Evolutionary conservation across 306 rosid genomes (phyloP), one percentile per base, ranked within the genome.

Genomic region (Phaseolus lunatus): DNA sequence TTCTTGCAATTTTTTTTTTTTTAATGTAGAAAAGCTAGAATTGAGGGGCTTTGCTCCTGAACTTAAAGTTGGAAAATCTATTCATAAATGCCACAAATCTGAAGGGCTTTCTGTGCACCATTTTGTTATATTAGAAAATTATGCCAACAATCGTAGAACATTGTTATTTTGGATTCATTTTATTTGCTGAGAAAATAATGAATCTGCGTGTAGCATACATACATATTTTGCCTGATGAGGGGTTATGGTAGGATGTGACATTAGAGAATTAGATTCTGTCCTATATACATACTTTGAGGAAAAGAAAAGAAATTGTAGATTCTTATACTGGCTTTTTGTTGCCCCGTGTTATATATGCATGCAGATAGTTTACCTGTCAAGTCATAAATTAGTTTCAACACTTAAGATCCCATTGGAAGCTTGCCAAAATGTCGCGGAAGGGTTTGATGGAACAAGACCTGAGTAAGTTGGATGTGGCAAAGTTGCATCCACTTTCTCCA

Each of bases 381-480:
- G 33, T 73, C 43, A 68, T 45, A 68, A 70, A 14, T 23, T 12
- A 10, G 12, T 77, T 29, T 44, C 14, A 50, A 29, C 22, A 41
- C 58, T 44, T 29, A 43, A 19, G 44, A 73, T 76, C 70, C 39
- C 35, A 43, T 63, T 22, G 16, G 19, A 83, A 23, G 78, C 76
- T 29, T n/a, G 80, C 20, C 82, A 89, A 84, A 75, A 93, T 93
- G 98, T 87, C 97, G 11, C 87, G 95, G 73, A 91, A 90, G 71
- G 97, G 97, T 80, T 90, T 94, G 84, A 94, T 94, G 98, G 98
- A 94, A 61, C 96, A 94, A 43, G 97, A 92, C 86, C 86, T 94
- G 72, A 88, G 83, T 81, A 94, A 89, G 77, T 80, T 94, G 96
- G 98, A 94, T 88, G 98, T 94, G 37, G 84, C 90, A 14, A 85